These are phyloP conservation scores for Penicillium pancosmium DNA, from an alignment of 495 filamentous ascomycete species.

Conservation along the genomic window DNA sequence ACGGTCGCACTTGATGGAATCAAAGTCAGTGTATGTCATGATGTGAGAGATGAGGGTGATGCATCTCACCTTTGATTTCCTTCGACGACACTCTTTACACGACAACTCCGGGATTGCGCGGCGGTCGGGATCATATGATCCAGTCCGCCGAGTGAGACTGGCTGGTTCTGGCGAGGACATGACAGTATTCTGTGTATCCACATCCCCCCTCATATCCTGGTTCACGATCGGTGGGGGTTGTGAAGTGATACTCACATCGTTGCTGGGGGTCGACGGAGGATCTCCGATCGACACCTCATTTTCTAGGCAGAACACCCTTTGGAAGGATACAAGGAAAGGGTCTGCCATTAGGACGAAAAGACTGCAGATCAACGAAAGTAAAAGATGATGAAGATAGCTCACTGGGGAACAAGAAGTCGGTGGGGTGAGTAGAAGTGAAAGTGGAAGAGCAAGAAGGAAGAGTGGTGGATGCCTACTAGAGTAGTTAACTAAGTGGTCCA, in stretches of 20 bases:
- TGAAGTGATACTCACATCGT: not conserved
- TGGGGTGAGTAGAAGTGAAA: too few relatives aligned
- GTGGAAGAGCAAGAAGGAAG: too few relatives aligned
- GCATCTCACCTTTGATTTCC: conserved; percentile 18
- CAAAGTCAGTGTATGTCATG: not conserved
- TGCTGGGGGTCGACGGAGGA: not conserved
- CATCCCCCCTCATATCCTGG: not conserved
- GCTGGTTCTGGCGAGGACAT: not conserved
- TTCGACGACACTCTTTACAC: conserved; percentile 22
- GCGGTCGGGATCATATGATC: not conserved
- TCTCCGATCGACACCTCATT: conserved; percentile 4
- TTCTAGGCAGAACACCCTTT: conserved; percentile 1
- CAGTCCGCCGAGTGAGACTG: not conserved
- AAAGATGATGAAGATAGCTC: not conserved
- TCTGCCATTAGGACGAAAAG: too few relatives aligned
- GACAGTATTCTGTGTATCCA: not conserved
- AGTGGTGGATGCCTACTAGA: too few relatives aligned
- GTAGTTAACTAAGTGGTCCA: too few relatives aligned
- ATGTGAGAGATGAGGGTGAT: not conserved
- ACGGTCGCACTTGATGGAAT: conserved; percentile 16
- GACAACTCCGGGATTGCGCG: conserved; percentile 15
- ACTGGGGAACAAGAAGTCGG: not conserved
- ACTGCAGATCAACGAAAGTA: not conserved
- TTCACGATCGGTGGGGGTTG: not conserved
- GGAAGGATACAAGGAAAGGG: too few relatives aligned